phyloP scores from a whole-genome alignment of 1,284 basidiomycete genomes.

The Entoloma clypeatum region DNA sequence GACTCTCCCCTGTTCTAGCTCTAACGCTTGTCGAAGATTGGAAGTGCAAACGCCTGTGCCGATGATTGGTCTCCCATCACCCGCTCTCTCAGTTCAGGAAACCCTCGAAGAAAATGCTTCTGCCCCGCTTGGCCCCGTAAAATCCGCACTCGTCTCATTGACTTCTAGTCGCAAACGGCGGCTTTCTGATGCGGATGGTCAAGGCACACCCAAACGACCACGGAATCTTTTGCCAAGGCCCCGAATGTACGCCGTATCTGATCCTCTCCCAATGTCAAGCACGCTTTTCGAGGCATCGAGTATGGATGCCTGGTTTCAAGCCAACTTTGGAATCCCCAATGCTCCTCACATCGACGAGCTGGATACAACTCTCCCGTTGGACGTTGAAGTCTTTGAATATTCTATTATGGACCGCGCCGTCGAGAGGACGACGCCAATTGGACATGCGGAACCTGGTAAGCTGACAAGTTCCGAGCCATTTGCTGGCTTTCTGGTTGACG shows the following conservation, averaged over 20 bases:
- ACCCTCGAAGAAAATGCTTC: background rate
- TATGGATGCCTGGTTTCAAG: conserved; percentile 22
- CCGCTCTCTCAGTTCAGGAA: background rate
- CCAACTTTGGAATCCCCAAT: conserved; percentile 26
- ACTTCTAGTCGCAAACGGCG: conserved; percentile 19
- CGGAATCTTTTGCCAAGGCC: conserved; percentile 15
- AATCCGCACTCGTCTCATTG: background rate
- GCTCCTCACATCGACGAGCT: conserved; percentile 19
- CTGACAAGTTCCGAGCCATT: no score
- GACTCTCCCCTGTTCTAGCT: no score
- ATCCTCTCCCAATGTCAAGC: conserved; percentile 20
- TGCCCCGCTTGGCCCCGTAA: background rate
- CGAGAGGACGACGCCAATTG: background rate
- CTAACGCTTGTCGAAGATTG: no score
- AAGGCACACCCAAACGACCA: conserved; percentile 22
- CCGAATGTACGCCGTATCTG: conserved; percentile 26
- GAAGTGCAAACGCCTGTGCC: no score
- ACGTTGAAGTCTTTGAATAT: conserved; percentile 9
- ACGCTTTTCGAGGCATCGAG: conserved; percentile 11
- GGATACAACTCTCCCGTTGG: conserved; percentile 11
- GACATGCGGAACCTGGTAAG: conserved; percentile 2
- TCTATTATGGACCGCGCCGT: background rate
- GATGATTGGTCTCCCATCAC: background rate
- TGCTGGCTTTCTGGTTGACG: no score
- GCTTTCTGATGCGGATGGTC: conserved; percentile 27